Evolutionary conservation across 352 stramenopile species (phyloP).

Genomic region (Phytophthora ramorum): DNA sequence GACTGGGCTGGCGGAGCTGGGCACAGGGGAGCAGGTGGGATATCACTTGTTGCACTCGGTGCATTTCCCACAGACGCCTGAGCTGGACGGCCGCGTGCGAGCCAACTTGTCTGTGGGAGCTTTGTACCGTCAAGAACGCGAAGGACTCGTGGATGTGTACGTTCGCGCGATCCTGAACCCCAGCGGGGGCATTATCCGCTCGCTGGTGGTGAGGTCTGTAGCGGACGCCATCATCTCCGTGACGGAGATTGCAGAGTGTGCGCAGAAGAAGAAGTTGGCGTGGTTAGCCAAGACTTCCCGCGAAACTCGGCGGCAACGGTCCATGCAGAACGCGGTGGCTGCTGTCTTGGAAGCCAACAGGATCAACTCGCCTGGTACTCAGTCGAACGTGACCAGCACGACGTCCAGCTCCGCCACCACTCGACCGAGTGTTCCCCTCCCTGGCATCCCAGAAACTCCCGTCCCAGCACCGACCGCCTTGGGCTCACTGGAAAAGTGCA

Average conservation of each 20-base stretch:
- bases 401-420: conserved; percentile 35
- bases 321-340: conserved; percentile 23
- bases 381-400: conserved; percentile 30
- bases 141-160: conserved; percentile 46
- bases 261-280: conserved; percentile 45
- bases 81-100: conserved; percentile 34
- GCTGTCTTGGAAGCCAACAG: conserved; percentile 20
- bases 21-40: conserved; percentile 51
- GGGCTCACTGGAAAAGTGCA: conserved; percentile 28
- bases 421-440: conserved; percentile 21
- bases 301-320: conserved; percentile 9
- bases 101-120: conserved; percentile 45
- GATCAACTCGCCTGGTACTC: conserved; percentile 17
- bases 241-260: conserved; percentile 35
- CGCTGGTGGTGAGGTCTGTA: conserved; percentile 28
- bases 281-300: conserved; percentile 32
- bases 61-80: conserved; percentile 40
- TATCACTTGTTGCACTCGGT: conserved; percentile 71
- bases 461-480: neutral
- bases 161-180: conserved; percentile 42
- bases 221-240: conserved; percentile 40
- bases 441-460: neutral
- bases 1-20: conserved; percentile 44
- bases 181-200: conserved; percentile 39
- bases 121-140: conserved; percentile 47